These are phyloP conservation scores for Flaveria trinervia DNA, from an alignment of 129 eudicot species.

Conservation along the genomic window DNA sequence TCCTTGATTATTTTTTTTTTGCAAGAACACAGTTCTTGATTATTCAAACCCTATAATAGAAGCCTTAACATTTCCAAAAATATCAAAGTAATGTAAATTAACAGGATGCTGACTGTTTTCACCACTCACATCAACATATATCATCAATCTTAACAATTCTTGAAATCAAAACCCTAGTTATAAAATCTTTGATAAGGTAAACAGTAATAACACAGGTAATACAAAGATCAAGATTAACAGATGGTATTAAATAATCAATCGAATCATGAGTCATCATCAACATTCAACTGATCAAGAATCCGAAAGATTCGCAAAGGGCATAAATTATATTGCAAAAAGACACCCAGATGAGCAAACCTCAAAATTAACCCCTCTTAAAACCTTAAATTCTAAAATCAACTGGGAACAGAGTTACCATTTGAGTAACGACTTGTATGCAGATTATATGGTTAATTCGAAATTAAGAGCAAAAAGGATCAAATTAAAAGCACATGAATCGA, in stretches of 20 bases:
- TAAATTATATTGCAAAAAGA: background rate
- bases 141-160: background rate
- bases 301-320: background rate
- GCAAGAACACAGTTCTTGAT: background rate
- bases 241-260: background rate
- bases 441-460: background rate
- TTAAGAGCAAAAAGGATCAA: background rate
- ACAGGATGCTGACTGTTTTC: background rate
- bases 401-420: background rate
- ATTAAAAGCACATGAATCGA: background rate
- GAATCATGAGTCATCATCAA: too few relatives aligned
- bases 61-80: constrained; percentile 15
- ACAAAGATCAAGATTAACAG: background rate
- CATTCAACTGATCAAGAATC: background rate
- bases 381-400: background rate
- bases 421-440: too few relatives aligned
- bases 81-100: constrained; percentile 6
- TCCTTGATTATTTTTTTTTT: background rate
- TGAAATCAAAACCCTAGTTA: background rate
- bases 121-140: background rate
- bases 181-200: background rate
- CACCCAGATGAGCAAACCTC: background rate
- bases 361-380: background rate
- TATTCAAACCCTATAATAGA: background rate
- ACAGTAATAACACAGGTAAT: constrained; percentile 10